A percentile compares a stretch with the other conserved stretches of the same genome.
phyloP scores from a whole-genome alignment of 768 basidiomycete genomes.

The Suillus variegatus region DNA sequence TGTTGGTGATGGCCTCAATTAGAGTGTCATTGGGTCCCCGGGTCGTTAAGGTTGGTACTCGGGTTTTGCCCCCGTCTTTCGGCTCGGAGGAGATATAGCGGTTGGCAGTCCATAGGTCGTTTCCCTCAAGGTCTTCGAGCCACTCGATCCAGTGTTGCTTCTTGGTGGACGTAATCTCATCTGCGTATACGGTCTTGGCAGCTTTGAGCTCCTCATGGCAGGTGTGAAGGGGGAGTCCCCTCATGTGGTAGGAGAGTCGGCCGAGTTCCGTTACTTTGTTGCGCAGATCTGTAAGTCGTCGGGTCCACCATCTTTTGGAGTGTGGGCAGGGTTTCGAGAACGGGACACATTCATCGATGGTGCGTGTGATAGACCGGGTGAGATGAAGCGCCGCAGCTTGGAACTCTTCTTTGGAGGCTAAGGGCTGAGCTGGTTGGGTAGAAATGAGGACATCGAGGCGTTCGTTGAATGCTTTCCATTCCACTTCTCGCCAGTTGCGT shows the following conservation, averaged over 20 bases:
- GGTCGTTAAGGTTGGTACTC: neutral
- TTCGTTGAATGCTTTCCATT: constrained; percentile 14
- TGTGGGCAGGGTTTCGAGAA: constrained; percentile 19
- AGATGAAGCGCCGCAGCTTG: constrained; percentile 9
- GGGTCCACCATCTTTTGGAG: constrained; percentile 27
- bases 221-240: neutral
- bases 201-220: neutral
- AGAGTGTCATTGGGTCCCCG: too few species aligned
- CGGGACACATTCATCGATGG: constrained; percentile 9
- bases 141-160: neutral
- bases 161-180: neutral
- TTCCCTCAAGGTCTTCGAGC: neutral
- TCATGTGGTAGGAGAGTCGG: neutral
- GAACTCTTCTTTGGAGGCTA: constrained; percentile 13
- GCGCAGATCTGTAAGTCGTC: too few species aligned
- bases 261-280: too few species aligned
- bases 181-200: neutral
- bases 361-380: constrained; percentile 17
- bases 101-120: constrained; percentile 11
- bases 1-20: too few species aligned
- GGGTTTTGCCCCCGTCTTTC: rapidly evolving
- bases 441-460: neutral
- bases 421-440: neutral
- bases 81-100: constrained; percentile 4
- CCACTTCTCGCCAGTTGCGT: constrained; percentile 9